Base-by-base conservation (phyloP, 306 rosid genomes). In the Clitoria ternatea region DNA sequence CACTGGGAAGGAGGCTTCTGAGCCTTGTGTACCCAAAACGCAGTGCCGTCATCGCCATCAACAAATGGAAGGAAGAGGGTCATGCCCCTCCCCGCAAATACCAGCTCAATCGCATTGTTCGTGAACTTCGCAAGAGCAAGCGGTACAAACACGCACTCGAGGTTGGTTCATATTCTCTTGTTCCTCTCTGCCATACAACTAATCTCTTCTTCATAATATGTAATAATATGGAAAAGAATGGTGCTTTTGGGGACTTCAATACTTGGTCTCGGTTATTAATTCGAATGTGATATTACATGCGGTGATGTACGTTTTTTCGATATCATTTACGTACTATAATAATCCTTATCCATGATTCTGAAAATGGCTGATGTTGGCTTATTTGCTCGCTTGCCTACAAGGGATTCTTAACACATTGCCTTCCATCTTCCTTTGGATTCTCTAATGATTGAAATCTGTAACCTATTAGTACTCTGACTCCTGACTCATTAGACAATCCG, bases 71-170 rank as follows among this genome's bases (percentile, higher is more conserved):
- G 69, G 97, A 93, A 82, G 96, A 88, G 52, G 97, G 96, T 70
- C 85, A 69, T 79, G 71, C 67, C 4, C 81, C 79, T 50, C 90
- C 88, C n/a, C 82, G 83, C 61, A 93, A 90, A 63, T 94, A 87
- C 78, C 88, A 85, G 80, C 94, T 94, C 87, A 94, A 89, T 75
- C 98, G 89, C 57, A 84, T 89, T 30, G 85, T 90, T 36, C 94
- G 97, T 2, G 96, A 90, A 82, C 97, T 94, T 42, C 98, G 98
- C 37, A 81, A 84, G 88, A 81, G 63, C 68, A 89, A 83, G 75
- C 89, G 96, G 20, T 87, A 76, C 84, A 90, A 90, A 65, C 98
- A 94, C 76, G 97, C 98, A 2, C 96, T 94, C 26, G 96, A 94
- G 98, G 98, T 93, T 55, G 6, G 22, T 42, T 74, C 40, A 1